Percentiles rank a stretch among this genome's conserved stretches.
Evolutionary conservation across 495 filamentous ascomycete species (phyloP).

Genomic region (Tuber magnatum): DNA sequence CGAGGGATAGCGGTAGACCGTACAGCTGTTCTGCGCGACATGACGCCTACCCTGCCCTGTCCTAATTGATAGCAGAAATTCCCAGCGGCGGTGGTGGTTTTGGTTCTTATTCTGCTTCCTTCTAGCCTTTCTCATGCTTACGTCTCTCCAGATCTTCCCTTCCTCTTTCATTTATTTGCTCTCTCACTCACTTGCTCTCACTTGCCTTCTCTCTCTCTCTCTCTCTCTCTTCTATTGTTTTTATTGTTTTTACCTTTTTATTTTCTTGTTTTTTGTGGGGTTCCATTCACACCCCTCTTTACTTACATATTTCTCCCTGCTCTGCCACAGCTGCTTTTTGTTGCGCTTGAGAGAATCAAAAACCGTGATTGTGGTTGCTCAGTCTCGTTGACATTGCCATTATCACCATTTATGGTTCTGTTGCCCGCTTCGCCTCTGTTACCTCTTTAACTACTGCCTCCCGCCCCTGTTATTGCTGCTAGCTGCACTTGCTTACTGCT

Average conservation of each 20-base stretch:
- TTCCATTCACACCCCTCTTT: background rate
- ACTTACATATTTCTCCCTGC: background rate
- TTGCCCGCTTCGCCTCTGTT: background rate
- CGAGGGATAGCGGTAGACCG: conserved; percentile 31
- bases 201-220: conserved; percentile 1
- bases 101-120: conserved; percentile 4
- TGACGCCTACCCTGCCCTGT: conserved; percentile 30
- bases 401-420: background rate
- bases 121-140: background rate
- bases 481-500: conserved; percentile 34
- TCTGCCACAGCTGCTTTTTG: background rate
- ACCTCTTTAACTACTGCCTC: background rate
- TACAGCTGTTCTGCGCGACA: conserved; percentile 37
- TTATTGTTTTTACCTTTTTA: background rate
- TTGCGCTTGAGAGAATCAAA: background rate
- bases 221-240: background rate
- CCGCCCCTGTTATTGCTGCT: background rate
- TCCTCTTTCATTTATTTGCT: background rate
- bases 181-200: background rate
- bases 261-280: background rate
- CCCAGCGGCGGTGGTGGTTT: conserved; percentile 29
- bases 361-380: background rate
- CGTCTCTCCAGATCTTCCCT: background rate
- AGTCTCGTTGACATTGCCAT: background rate
- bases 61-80: background rate